Evolutionary conservation across 805 yeast genomes (phyloP).

Genomic region (Diddensiella transvaalensis): DNA sequence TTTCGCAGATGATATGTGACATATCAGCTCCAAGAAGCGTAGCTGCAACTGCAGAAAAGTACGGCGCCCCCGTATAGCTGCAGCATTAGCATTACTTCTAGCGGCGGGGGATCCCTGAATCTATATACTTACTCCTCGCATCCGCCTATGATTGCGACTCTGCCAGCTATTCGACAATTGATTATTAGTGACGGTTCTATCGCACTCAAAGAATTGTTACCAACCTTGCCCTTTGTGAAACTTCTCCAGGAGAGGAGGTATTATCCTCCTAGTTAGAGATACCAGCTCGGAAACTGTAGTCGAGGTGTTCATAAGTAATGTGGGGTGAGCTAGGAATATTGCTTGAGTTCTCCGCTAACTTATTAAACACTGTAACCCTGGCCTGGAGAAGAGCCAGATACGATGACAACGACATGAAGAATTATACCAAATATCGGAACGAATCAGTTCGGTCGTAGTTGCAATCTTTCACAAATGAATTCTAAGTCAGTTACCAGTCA

Average conservation of each 20-base stretch:
- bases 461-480: too few relatives aligned
- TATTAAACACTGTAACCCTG: too few relatives aligned
- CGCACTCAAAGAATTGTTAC: neutral
- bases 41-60: constrained; percentile 80
- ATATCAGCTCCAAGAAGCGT: constrained; percentile 84
- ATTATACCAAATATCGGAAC: too few relatives aligned
- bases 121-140: constrained; percentile 62
- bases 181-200: neutral
- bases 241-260: constrained; percentile 70
- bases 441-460: too few relatives aligned
- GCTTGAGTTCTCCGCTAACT: too few relatives aligned
- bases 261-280: constrained; percentile 47
- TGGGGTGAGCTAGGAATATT: too few relatives aligned
- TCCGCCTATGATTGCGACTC: constrained; percentile 86
- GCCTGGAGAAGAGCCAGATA: too few relatives aligned
- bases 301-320: neutral
- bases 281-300: constrained; percentile 28
- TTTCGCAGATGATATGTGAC: constrained; percentile 85
- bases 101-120: neutral
- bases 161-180: constrained; percentile 53
- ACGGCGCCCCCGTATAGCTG: constrained; percentile 93
- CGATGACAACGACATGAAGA: too few relatives aligned
- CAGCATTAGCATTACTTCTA: constrained; percentile 16
- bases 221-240: constrained; percentile 84
- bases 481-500: too few relatives aligned